phyloP scores from a whole-genome alignment of 2,329 filamentous ascomycete genomes.

The Anthostomella pinea region DNA sequence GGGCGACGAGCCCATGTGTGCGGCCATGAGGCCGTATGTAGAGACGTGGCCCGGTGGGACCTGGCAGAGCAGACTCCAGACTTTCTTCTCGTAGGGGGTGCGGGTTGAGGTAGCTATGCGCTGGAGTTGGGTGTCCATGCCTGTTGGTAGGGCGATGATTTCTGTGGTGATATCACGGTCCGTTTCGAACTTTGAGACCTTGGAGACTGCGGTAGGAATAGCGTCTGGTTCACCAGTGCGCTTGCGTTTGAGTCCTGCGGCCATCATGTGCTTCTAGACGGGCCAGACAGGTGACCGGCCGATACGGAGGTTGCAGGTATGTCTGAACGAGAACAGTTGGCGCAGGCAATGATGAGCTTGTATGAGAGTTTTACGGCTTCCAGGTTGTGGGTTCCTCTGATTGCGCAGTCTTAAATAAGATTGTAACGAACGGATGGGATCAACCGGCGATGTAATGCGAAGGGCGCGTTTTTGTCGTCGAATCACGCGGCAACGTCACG shows the following conservation, averaged over 20 bases:
- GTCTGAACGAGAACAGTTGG: too few species aligned
- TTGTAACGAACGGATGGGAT: not conserved
- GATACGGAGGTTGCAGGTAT: too few species aligned
- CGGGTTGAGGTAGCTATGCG: constrained; percentile 43
- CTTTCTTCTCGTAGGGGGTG: constrained; percentile 57
- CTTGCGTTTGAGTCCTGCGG: constrained; percentile 27
- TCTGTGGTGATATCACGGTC: constrained; percentile 2
- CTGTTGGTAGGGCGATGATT: constrained; percentile 4
- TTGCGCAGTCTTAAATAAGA: too few species aligned
- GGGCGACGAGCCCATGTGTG: constrained; percentile 38
- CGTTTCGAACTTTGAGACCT: constrained; percentile 9
- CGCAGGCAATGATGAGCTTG: not conserved
- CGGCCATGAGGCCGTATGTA: constrained; percentile 72
- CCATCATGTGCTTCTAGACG: constrained; percentile 16
- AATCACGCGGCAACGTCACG: constrained; percentile 11
- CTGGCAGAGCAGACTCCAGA: constrained; percentile 72
- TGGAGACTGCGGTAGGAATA: constrained; percentile 3
- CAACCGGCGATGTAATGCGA: constrained; percentile 4
- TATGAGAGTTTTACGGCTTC: too few species aligned
- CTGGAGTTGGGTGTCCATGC: constrained; percentile 33
- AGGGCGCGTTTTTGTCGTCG: constrained; percentile 10
- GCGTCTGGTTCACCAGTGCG: constrained; percentile 8
- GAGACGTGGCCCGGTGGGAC: constrained; percentile 74
- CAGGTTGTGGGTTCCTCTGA: too few species aligned
- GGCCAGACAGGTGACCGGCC: too few species aligned